These are phyloP conservation scores for Xylaria nigripes DNA, from an alignment of 495 filamentous ascomycete genomes.

Conservation along the genomic window DNA sequence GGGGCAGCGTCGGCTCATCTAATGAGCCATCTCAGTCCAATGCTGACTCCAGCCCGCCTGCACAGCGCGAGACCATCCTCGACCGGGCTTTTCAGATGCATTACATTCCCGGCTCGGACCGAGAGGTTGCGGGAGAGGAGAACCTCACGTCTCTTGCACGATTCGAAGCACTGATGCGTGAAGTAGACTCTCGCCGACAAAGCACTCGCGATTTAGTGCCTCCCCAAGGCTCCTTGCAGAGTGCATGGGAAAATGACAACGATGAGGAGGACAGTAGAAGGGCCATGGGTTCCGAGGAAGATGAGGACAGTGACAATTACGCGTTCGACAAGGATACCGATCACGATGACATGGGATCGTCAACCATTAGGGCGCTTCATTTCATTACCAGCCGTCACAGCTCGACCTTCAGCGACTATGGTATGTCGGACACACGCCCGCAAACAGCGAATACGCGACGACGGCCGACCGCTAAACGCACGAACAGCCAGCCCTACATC, in stretches of 20 bases:
- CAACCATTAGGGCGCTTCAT: slow-evolving; percentile 38
- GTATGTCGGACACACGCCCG: slow-evolving; percentile 28
- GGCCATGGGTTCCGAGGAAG: slow-evolving; percentile 30
- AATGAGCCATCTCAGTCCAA: slow-evolving; percentile 19
- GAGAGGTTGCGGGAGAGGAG: slow-evolving; percentile 40
- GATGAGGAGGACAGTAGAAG: slow-evolving; percentile 20
- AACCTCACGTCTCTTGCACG: slow-evolving; percentile 49
- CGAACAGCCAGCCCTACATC: slow-evolving; percentile 38
- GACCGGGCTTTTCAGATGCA: slow-evolving; percentile 52
- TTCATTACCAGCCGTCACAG: slow-evolving; percentile 40
- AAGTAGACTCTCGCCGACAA: slow-evolving; percentile 40
- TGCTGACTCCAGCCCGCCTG: slow-evolving; percentile 32
- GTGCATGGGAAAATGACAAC: slow-evolving; percentile 38
- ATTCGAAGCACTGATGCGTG: slow-evolving; percentile 52
- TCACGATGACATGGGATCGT: slow-evolving; percentile 29
- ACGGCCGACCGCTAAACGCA: slow-evolving; percentile 35
- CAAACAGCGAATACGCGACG: slow-evolving; percentile 38
- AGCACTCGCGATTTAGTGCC: slow-evolving; percentile 19
- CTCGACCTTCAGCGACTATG: slow-evolving; percentile 4
- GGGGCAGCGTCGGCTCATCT: slow-evolving; percentile 36
- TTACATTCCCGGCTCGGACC: slow-evolving; percentile 44
- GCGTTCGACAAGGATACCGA: slow-evolving; percentile 26
- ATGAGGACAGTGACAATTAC: slow-evolving; percentile 37
- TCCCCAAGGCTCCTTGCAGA: slow-evolving; percentile 27
- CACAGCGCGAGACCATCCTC: slow-evolving; percentile 49